A percentile compares a stretch with the other conserved stretches of the same genome.
Conservation (phyloP, 352 stramenopile genomes). For the Elongisporangium prolatum region DNA sequence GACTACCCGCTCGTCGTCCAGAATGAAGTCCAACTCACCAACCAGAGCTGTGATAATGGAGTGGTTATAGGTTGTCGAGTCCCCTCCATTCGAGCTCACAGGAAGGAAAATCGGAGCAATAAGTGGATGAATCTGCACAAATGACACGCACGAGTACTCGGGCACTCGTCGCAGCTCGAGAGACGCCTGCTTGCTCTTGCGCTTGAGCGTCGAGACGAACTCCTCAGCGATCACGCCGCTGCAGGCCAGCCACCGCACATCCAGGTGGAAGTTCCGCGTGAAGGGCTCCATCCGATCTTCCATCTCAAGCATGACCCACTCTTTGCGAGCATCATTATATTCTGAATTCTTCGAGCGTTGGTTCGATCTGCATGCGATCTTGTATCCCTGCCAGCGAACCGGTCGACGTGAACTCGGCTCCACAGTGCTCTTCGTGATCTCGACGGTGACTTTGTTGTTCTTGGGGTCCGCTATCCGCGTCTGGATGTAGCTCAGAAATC, state of each 20-base stretch:
- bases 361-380: conserved; percentile 24
- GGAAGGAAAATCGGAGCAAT: conserved; percentile 64
- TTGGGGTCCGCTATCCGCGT: conserved; percentile 25
- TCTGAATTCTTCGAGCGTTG: too few species aligned
- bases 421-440: neutral
- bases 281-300: conserved; percentile 52
- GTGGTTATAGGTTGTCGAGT: conserved; percentile 15
- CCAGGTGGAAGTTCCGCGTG: conserved; percentile 57
- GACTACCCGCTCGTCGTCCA: conserved; percentile 67
- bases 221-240: conserved; percentile 70
- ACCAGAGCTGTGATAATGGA: conserved; percentile 30
- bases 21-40: conserved; percentile 46
- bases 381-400: conserved; percentile 27
- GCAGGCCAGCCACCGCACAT: conserved; percentile 77
- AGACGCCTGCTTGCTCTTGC: conserved; percentile 59
- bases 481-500: conserved; percentile 66
- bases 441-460: too few species aligned
- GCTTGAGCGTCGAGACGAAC: conserved; percentile 57
- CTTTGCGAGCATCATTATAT: conserved; percentile 38
- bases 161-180: conserved; percentile 70
- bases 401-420: conserved; percentile 3
- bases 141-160: conserved; percentile 66
- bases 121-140: conserved; percentile 69
- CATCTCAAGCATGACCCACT: conserved; percentile 71
- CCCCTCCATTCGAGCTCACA: conserved; percentile 5